Conservation (phyloP, 257 asterid species). For the Ophiorrhiza pumila region DNA sequence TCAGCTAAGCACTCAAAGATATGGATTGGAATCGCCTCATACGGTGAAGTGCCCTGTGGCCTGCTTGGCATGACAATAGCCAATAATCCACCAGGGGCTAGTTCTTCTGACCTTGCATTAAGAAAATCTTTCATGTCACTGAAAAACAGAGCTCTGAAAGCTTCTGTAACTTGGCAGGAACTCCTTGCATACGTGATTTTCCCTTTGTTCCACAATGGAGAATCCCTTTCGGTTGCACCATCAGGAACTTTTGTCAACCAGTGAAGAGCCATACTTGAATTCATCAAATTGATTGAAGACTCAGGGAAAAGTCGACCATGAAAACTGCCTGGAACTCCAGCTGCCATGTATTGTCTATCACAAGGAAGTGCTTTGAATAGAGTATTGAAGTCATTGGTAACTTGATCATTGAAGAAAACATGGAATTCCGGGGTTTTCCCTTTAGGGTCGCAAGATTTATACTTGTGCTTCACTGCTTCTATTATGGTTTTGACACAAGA, state of each 20-base stretch:
- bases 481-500: conserved; percentile 37
- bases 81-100: conserved; percentile 11
- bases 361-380: background rate
- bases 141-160: background rate
- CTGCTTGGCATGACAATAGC: background rate
- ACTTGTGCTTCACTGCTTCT: conserved; percentile 30
- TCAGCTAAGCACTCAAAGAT: background rate
- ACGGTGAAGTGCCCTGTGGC: conserved; percentile 1
- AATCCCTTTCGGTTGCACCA: background rate
- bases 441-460: conserved; percentile 9
- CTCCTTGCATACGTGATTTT: conserved; percentile 8
- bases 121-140: conserved; percentile 3
- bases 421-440: background rate
- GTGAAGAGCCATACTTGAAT: conserved; percentile 4
- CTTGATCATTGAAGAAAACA: conserved; percentile 10
- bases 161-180: background rate
- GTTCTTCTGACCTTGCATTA: conserved; percentile 11
- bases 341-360: conserved; percentile 8
- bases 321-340: conserved; percentile 17
- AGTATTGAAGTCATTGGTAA: conserved; percentile 9
- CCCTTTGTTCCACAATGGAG: conserved; percentile 5
- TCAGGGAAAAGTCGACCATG: conserved; percentile 4
- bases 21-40: background rate
- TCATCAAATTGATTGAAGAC: background rate
- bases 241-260: conserved; percentile 8